Evolutionary conservation across 495 filamentous ascomycete species (phyloP).

Genomic region (Cercophora scortea): DNA sequence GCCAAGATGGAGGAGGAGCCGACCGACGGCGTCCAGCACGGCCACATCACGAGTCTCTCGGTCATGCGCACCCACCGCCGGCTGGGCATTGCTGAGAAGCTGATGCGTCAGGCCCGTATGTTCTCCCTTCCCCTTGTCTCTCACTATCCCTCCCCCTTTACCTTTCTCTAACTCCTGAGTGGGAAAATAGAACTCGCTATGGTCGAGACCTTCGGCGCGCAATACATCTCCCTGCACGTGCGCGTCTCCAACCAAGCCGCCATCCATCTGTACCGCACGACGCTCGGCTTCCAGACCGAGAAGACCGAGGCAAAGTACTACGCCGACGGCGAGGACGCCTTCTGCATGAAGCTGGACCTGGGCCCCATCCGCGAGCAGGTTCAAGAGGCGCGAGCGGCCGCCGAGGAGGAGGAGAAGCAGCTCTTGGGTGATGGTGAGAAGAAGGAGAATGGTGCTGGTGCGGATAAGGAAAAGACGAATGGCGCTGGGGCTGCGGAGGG

Average conservation of each 20-base stretch:
- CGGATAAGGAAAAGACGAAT: background rate
- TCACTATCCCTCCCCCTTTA: background rate
- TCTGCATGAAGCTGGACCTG: conserved; percentile 84
- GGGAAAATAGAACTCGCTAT: conserved; percentile 71
- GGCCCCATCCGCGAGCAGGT: conserved; percentile 48
- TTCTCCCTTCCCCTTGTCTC: conserved; percentile 18
- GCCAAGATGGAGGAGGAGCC: conserved; percentile 99
- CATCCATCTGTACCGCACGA: conserved; percentile 85
- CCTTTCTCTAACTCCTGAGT: background rate
- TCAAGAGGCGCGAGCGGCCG: conserved; percentile 22
- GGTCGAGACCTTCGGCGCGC: conserved; percentile 84
- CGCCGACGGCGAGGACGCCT: conserved; percentile 95
- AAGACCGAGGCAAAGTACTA: conserved; percentile 94
- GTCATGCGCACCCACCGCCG: conserved; percentile 95
- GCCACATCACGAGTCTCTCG: conserved; percentile 89
- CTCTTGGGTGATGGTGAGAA: no score
- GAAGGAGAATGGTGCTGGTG: conserved; percentile 7
- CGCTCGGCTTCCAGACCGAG: conserved; percentile 82
- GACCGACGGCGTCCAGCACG: conserved; percentile 80
- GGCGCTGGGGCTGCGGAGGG: background rate
- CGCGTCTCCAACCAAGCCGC: conserved; percentile 89
- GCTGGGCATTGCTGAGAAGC: conserved; percentile 86
- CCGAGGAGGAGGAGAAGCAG: conserved; percentile 18
- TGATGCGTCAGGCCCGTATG: conserved; percentile 94
- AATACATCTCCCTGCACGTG: conserved; percentile 93